Base-by-base conservation (phyloP, 805 yeast species). In the Schwanniomyces yamadae region DNA sequence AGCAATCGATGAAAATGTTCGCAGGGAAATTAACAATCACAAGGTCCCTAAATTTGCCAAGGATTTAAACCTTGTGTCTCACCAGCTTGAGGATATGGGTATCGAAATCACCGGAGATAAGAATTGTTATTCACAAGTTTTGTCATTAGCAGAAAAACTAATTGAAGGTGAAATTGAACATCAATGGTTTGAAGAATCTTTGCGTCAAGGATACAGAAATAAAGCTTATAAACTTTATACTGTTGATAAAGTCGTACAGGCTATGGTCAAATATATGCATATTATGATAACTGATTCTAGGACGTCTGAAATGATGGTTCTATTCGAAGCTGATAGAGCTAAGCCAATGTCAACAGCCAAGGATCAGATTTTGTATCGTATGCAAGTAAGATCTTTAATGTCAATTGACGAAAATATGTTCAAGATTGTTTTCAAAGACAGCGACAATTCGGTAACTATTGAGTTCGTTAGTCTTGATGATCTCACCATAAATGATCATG, bases 131-230 rank as follows among this genome's bases (percentile, higher is more conserved):
- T 66, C 71, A 23, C 96, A 91, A 59, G 75, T 88, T n/a, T 66
- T 93, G 40, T 70, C 67, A 3, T 70, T 93, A 37, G 78, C 95
- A 40, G 87, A 79, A 46, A 77, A 79, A 45, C 69, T 88, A 34
- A 83, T 93, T 45, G 93, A 87, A 46, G 95, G 95, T 19, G 93
- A 88, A 23, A 64, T 93, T 32, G 99, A 93, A 54, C 95, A 87
- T 44, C 93, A 84, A 59, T 82, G 89, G 84, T 95, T 85, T 59
- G 99, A 93, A 66, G 99, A 93, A 61, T 77, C 95, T 12, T 64
- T 93, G 40, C 86, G 99, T 44, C 97, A 91, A 69, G 96, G 95
- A 0, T 93, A 85, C 66, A 78, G 93, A 53, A 93, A 91, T 63
- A 83, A 82, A 43, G 99, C 98, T 0, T 93, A 85, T 68, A 88